Base-by-base conservation (phyloP, 2,329 filamentous ascomycete genomes). In the Aspergillus cejpii region DNA sequence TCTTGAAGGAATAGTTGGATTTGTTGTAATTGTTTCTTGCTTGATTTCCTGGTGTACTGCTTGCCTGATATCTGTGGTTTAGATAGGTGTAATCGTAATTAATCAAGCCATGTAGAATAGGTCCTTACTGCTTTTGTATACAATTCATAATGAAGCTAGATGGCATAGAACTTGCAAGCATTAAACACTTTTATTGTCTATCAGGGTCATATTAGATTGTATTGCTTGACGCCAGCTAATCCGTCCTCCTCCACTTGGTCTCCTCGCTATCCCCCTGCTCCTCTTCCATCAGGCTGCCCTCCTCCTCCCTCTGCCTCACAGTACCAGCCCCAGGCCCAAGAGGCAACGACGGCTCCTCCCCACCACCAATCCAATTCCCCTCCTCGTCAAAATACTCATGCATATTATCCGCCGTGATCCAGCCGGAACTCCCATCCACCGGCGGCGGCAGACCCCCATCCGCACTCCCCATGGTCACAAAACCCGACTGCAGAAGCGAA, bases 351-450 rank as follows among this genome's bases (percentile, higher is more conserved):
- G 64, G 63, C 41, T 60, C 59, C 43, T 78, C 62, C 54, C 70
- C 47, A 62, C 73, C 31, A 56, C 72, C 78, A 51, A 85, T 84
- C 78, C 84, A 91, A 60, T 91, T 89, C 2, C 87, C 87, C 6
- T 89, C 77, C 50, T 78, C 81, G 56, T 92, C 86, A 65, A 92
- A 86, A 60, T 81, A 94, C 55, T 94, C 79, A 52, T 84, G 75
- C 63, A 94, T 83, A 58, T 96, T 97, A 45, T 95, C 91, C 6
- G 87, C 85, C 12, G 91, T 97, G 60, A 97, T 74, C 72, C 72
- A 74, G 6, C 72, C 72, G 1, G 70, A 72, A 45, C 72, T 74
- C 12, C 72, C 71, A 27, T 67, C 69, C 56, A 74, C 64, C 3
- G 72, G 67, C 26, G 72, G 71, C 23, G 73, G 73, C 34, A 74